A percentile compares a stretch with the other conserved stretches of the same genome.
Conservation (phyloP, 2,329 filamentous ascomycete genomes). For the Sporothrix pallida region DNA sequence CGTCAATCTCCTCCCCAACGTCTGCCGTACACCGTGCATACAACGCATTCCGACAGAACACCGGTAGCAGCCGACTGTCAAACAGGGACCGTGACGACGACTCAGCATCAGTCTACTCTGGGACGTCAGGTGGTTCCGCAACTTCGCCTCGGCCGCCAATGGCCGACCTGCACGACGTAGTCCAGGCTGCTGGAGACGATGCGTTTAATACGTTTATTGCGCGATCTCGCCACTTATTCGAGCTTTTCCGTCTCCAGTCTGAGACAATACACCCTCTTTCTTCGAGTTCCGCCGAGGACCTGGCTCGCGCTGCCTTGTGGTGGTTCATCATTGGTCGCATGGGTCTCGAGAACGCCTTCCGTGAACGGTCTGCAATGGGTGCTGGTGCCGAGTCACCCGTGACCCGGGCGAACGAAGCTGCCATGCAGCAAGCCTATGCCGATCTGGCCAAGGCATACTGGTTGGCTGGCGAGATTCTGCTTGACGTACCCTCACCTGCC, state of each 20-base stretch:
- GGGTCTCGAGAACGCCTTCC: conserved; percentile 73
- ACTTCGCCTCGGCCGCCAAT: conserved; percentile 42
- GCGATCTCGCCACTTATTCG: conserved; percentile 74
- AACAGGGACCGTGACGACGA: conserved; percentile 38
- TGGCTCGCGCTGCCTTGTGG: conserved; percentile 78
- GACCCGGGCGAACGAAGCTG: conserved; percentile 56
- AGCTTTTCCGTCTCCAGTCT: conserved; percentile 77
- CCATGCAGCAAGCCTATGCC: conserved; percentile 77
- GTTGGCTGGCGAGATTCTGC: conserved; percentile 66
- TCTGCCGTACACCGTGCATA: conserved; percentile 42
- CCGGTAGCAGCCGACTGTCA: conserved; percentile 38
- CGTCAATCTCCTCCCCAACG: conserved; percentile 41
- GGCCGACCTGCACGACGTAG: conserved; percentile 51
- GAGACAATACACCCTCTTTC: conserved; percentile 72
- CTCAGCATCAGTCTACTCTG: conserved; percentile 20
- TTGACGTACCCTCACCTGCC: conserved; percentile 50
- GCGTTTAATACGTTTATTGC: conserved; percentile 72
- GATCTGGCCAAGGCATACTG: conserved; percentile 87
- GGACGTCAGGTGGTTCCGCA: conserved; percentile 25
- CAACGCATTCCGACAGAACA: conserved; percentile 40
- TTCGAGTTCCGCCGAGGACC: conserved; percentile 67
- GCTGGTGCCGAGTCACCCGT: conserved; percentile 45
- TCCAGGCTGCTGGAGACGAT: conserved; percentile 61
- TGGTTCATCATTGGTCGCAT: conserved; percentile 87
- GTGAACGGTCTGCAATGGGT: conserved; percentile 65